Percentiles rank a stretch among this genome's conserved stretches.
Conservation (phyloP, 2,329 filamentous ascomycete species). For the Aspergillus bombycis region DNA sequence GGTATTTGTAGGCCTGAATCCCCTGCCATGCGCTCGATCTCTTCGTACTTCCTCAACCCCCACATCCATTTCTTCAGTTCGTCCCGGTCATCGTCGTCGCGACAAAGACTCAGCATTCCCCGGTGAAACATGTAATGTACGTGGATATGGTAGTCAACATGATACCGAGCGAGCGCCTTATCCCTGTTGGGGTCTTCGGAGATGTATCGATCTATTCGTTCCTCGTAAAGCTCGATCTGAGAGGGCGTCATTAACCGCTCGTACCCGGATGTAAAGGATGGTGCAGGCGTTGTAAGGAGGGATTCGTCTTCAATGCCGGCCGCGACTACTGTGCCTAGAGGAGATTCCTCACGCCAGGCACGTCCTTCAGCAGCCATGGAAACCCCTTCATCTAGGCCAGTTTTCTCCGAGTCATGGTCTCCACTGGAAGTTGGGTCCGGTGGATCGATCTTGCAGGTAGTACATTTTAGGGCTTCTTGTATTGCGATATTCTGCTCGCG, state of each 20-base stretch:
- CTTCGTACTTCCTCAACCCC: not conserved
- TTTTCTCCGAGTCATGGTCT: conserved; percentile 22
- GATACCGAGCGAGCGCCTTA: conserved; percentile 31
- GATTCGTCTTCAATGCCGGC: not conserved
- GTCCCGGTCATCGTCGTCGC: conserved; percentile 30
- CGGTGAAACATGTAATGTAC: conserved; percentile 31
- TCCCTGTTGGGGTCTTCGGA: conserved; percentile 15
- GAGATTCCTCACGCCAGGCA: not conserved
- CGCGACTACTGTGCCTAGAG: not conserved
- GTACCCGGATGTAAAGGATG: conserved; percentile 18
- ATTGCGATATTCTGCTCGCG: conserved; percentile 19
- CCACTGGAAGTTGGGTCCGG: conserved; percentile 19
- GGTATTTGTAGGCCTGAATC: not conserved
- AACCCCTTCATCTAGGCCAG: conserved; percentile 22
- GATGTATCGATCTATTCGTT: not conserved
- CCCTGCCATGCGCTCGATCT: not conserved
- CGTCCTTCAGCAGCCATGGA: conserved; percentile 17
- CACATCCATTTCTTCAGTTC: conserved; percentile 28
- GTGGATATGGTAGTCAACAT: conserved; percentile 37
- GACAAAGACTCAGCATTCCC: conserved; percentile 32
- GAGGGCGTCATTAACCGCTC: conserved; percentile 9
- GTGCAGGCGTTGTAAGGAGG: conserved; percentile 9
- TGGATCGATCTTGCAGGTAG: conserved; percentile 23
- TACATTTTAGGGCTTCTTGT: conserved; percentile 31
- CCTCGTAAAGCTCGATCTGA: conserved; percentile 12